Evolutionary conservation across 495 filamentous ascomycete genomes (phyloP), one percentile per base, ranked within the genome.

Genomic region (Hapsidospora chrysogenum): DNA sequence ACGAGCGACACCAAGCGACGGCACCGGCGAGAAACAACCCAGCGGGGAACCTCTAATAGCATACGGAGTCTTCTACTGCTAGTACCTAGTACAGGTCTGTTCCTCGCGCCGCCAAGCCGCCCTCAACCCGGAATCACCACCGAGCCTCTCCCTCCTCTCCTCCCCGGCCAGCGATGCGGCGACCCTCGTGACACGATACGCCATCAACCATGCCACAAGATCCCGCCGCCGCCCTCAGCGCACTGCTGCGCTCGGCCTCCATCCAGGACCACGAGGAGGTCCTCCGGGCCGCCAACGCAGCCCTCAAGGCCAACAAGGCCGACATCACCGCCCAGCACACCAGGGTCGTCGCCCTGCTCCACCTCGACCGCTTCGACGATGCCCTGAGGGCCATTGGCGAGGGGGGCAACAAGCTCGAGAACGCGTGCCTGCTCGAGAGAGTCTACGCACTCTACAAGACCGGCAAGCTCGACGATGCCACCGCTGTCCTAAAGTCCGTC

Each of bases 341-440:
- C 23, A 84, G 82, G 42, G 66, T 76, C 8, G 79, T 96, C 25
- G 85, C 89, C 9, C 67, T 99, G 23, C 57, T 96, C 34, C 92
- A 92, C 51, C 75, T 96, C 33, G 92, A 99, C 51, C 83, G 86
- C 39, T 95, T 78, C 53, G 78, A 89, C 14, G 89, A 97, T 58
- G 80, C 85, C 16, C 62, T 93, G 32, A 74, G 72, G 29, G 70
- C 74, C 21, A 67, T 96, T 37, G 74, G 84, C 47, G 70, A 76
- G 25, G 77, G 68, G 29, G 80, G 78, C 22, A 63, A 78, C 43
- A 56, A 52, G 33, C 52, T 94, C 38, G 78, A 78, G 49, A 60
- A 74, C 32, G 52, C 50, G 23, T 86, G 80, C 17, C 46, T 61
- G 9, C 54, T 93, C 29, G 89, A 94, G 57, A 79, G 79, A 51